Percentiles rank a stretch among this genome's conserved stretches.
phyloP scores from a whole-genome alignment of 805 yeast genomes.

The Saturnispora mendoncae region DNA sequence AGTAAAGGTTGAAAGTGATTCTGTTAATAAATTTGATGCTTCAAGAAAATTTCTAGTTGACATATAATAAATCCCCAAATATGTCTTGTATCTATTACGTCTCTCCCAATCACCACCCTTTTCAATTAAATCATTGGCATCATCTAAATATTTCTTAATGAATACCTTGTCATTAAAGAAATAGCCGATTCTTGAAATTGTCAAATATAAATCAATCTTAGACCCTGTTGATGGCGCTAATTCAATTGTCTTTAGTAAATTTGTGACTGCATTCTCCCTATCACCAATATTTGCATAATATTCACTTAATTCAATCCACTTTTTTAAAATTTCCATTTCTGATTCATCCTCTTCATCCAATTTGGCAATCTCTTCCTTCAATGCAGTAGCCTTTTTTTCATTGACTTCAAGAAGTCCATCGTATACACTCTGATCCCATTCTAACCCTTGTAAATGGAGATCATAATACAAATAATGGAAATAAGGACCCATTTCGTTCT shows the following conservation, averaged over 20 bases:
- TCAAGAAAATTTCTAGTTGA: conserved; percentile 80
- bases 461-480: conserved; percentile 58
- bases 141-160: conserved; percentile 64
- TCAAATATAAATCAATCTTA: conserved; percentile 77
- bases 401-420: conserved; percentile 43
- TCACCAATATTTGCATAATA: conserved; percentile 84
- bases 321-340: conserved; percentile 69
- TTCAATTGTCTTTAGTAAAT: conserved; percentile 65
- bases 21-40: conserved; percentile 79
- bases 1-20: conserved; percentile 90
- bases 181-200: conserved; percentile 82
- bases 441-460: conserved; percentile 31
- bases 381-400: conserved; percentile 43
- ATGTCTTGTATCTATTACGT: conserved; percentile 88
- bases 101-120: conserved; percentile 99
- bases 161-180: conserved; percentile 71
- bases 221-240: conserved; percentile 80
- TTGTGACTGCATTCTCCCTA: conserved; percentile 53
- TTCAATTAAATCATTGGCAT: conserved; percentile 68
- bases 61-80: conserved; percentile 73
- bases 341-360: conserved; percentile 72
- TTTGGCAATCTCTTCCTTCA: conserved; percentile 44
- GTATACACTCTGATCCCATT: conserved; percentile 55
- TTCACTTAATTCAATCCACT: conserved; percentile 76
- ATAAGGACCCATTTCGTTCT: conserved; percentile 71